phyloP scores from a whole-genome alignment of 306 rosid species.

The Malus sieversii region DNA sequence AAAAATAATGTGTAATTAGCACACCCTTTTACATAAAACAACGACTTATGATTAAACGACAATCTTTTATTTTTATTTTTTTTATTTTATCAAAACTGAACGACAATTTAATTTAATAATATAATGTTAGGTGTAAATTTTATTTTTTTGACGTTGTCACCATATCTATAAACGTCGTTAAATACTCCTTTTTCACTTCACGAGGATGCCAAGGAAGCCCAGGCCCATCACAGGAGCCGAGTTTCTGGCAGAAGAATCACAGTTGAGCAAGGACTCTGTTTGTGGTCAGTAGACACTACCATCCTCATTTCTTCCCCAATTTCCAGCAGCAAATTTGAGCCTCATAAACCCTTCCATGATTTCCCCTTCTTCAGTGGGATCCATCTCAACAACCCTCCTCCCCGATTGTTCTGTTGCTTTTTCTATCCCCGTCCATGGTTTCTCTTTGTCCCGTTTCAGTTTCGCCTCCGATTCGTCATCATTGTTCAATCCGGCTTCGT shows the following conservation, averaged over 20 bases:
- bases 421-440: background rate
- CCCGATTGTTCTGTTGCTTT: background rate
- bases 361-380: background rate
- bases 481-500: background rate
- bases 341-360: background rate
- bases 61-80: accelerated
- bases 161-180: no score
- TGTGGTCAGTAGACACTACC: background rate
- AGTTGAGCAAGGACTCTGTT: background rate
- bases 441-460: background rate
- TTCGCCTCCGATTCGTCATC: background rate
- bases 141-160: no score
- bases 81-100: no score
- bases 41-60: no score
- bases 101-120: no score
- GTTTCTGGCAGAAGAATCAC: background rate
- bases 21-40: no score
- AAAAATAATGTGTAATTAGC: no score
- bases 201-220: background rate
- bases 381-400: background rate
- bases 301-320: background rate
- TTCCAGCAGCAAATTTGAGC: background rate
- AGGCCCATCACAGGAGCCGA: background rate
- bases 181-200: no score
- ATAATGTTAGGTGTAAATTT: no score